Percentiles rank a stretch among this genome's conserved stretches.
These are phyloP conservation scores for Cymbidium sinense DNA, from an alignment of 106 monocot genomes.

Conservation along the genomic window DNA sequence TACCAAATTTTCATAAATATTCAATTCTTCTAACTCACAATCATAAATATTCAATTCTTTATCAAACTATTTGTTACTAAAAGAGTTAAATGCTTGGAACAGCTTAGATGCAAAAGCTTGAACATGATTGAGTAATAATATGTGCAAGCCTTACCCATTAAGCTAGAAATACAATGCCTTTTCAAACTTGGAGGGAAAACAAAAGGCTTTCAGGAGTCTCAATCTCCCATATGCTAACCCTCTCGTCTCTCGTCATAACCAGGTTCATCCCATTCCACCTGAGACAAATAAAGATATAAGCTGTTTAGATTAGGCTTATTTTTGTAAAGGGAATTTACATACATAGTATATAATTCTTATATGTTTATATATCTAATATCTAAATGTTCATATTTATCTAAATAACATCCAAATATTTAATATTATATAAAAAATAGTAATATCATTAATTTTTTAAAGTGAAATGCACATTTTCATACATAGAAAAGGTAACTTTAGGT, in stretches of 20 bases:
- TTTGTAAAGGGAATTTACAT: too few species aligned
- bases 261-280: conserved; percentile 99
- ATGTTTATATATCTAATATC: too few species aligned
- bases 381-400: too few species aligned
- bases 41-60: too few species aligned
- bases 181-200: conserved; percentile 52
- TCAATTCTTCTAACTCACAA: background rate
- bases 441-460: too few species aligned
- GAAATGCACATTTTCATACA: too few species aligned
- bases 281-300: background rate
- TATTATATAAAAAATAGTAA: too few species aligned
- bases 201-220: conserved; percentile 74
- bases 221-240: conserved; percentile 95
- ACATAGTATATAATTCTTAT: too few species aligned
- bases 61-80: background rate
- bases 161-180: conserved; percentile 48
- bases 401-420: too few species aligned
- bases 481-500: too few species aligned
- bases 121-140: background rate
- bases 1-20: background rate
- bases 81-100: background rate
- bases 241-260: conserved; percentile 73
- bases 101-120: background rate
- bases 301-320: background rate
- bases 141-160: conserved; percentile 29